These are phyloP conservation scores for Magnaporthiopsis incrustans DNA, from an alignment of 2,329 filamentous ascomycete genomes.

Conservation along the genomic window DNA sequence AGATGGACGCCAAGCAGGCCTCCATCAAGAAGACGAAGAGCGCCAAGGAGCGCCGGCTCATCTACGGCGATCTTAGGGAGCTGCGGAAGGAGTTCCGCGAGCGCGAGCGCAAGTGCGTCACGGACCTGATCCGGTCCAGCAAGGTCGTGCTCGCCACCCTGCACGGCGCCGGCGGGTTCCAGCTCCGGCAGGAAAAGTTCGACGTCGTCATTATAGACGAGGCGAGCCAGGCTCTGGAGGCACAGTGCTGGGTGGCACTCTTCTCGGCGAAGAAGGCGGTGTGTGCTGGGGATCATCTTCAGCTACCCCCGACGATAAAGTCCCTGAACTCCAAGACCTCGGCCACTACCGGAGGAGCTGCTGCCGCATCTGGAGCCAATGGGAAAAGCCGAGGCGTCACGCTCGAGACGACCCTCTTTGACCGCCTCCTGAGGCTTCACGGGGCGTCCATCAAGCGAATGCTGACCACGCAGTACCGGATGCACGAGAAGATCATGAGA, in stretches of 20 bases:
- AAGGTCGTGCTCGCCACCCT: conserved; percentile 88
- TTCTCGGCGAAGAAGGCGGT: conserved; percentile 75
- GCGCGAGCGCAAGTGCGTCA: conserved; percentile 74
- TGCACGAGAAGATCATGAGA: conserved; percentile 93
- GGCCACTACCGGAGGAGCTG: neutral
- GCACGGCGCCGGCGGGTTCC: conserved; percentile 82
- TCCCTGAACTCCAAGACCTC: conserved; percentile 49
- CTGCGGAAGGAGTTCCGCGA: conserved; percentile 83
- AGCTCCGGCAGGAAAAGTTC: conserved; percentile 72
- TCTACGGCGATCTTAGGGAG: conserved; percentile 80
- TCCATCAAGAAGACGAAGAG: conserved; percentile 67
- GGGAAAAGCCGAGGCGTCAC: conserved; percentile 36
- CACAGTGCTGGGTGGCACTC: conserved; percentile 93
- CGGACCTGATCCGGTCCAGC: conserved; percentile 64
- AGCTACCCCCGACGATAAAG: conserved; percentile 92
- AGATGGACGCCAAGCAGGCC: conserved; percentile 88
- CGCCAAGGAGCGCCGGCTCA: conserved; percentile 68
- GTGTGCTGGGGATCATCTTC: conserved; percentile 87
- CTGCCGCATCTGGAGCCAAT: conserved; percentile 10
- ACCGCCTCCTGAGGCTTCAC: conserved; percentile 74
- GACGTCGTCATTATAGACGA: conserved; percentile 96
- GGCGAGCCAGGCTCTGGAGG: conserved; percentile 89
- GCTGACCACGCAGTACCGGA: conserved; percentile 95
- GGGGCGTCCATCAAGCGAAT: conserved; percentile 82
- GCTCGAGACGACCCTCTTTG: conserved; percentile 88